Base-by-base conservation (phyloP, 1,284 basidiomycete genomes). In the Rhodotorula sp. region DNA sequence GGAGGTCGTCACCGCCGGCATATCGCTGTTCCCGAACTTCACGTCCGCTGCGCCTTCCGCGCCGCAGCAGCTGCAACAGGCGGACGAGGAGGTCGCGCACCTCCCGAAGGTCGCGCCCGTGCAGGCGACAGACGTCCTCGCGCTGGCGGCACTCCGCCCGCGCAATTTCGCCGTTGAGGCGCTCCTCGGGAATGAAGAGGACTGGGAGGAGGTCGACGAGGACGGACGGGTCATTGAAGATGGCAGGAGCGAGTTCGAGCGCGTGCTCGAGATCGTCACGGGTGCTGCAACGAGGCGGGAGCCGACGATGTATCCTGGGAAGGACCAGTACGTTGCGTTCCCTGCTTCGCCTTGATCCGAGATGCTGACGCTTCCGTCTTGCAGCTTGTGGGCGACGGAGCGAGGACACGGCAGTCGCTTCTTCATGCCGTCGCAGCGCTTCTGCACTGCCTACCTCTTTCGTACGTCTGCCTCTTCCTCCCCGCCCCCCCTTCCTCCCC, bases 361-460 rank as follows among this genome's bases (percentile, higher is more conserved):
- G 29, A 44, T 8, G 4, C 46, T 39, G 17, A 22, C 32, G 8
- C 19, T 22, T 15, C 27, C 4, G 39, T 41, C 17, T 41, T 41
- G 19, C 55, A 65, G 64, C 22, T 37, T 65, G 19, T 51, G 51
- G 48, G 19, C 32, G 19, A 12, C 12, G 6, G 46, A 58, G 27
- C 27, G 64, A 19, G 46, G 48, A 2, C 48, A 57, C 12, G 56
- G 56, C 19, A 29, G 25, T 4, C 36, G 48, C 0, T 65, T 65
- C 56, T 65, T 57, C 46, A 58, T 65, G 64, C 34, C 55, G 36
- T 27, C n/a, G 12, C 64, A 65, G 48, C 46, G 37, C n/a, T 51
- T 65, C 36, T 65, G 64, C 55, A 65, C 53, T 17, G 64, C 64
- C 0, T 65, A 65, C 22, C 64, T 65, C 21, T 65, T 37, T 29